These are phyloP conservation scores for Neurospora sp. DNA, from an alignment of 495 filamentous ascomycete species.

Conservation along the genomic window DNA sequence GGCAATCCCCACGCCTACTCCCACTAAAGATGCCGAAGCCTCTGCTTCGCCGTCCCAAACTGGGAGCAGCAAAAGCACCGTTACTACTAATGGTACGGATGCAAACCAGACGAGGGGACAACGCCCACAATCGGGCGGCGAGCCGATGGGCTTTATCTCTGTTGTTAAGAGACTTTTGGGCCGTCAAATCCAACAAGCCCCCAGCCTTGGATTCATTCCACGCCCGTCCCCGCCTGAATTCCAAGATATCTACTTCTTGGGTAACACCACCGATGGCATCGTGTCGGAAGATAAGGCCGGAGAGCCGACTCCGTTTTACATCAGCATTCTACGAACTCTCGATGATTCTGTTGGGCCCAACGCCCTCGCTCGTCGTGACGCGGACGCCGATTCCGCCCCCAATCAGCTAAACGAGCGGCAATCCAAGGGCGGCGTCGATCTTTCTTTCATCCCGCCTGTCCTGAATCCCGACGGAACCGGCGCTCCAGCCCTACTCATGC, in stretches of 20 bases:
- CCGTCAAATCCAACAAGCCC: not conserved
- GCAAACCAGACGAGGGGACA: not conserved
- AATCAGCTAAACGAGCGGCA: not conserved
- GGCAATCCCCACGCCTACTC: slow-evolving; percentile 19
- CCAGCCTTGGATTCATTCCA: slow-evolving; percentile 1
- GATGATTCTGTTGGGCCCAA: slow-evolving; percentile 25
- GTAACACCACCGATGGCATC: slow-evolving; percentile 70
- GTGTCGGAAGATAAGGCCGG: slow-evolving; percentile 48
- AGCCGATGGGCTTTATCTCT: not conserved
- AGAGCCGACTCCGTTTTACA: slow-evolving; percentile 61
- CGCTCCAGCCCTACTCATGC: slow-evolving; percentile 58
- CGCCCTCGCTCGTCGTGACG: slow-evolving; percentile 27
- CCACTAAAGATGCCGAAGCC: not conserved
- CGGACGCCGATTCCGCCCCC: not conserved
- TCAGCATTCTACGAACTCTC: slow-evolving; percentile 37
- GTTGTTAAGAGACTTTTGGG: not conserved
- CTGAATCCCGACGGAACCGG: slow-evolving; percentile 58
- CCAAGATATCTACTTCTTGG: slow-evolving; percentile 66
- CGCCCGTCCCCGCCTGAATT: slow-evolving; percentile 43
- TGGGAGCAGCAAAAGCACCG: slow-evolving; percentile 14
- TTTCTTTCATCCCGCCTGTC: slow-evolving; percentile 42
- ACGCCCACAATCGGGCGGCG: not conserved
- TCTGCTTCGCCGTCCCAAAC: slow-evolving; percentile 17
- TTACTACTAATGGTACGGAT: slow-evolving; percentile 3
- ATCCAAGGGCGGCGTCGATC: slow-evolving; percentile 14